These are phyloP conservation scores for Candida jianshihensis DNA, from an alignment of 805 yeast species.

Conservation along the genomic window DNA sequence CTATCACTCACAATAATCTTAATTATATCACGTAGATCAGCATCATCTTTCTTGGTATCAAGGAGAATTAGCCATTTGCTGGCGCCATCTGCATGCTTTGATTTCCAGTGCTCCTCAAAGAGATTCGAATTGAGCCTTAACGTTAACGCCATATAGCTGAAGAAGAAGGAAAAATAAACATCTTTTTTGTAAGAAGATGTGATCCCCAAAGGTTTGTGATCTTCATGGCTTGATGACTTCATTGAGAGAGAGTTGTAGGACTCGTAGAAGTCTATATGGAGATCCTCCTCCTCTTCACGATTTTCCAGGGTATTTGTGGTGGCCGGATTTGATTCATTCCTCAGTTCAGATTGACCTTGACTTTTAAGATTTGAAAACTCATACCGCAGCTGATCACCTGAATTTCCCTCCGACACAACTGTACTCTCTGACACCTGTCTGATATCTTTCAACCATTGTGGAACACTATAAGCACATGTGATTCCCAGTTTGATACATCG, in stretches of 20 bases:
- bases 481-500: neutral
- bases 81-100: conserved; percentile 1
- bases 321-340: no score
- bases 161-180: conserved; percentile 1
- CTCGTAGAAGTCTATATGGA: conserved; percentile 1
- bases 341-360: no score
- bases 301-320: no score
- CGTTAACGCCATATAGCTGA: neutral
- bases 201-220: conserved; percentile 1
- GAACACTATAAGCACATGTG: neutral
- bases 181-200: neutral
- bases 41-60: neutral
- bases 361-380: neutral
- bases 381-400: neutral
- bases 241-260: conserved; percentile 1
- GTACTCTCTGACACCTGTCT: neutral
- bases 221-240: conserved; percentile 3
- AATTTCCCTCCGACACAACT: neutral
- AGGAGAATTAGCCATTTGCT: conserved; percentile 1
- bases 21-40: neutral
- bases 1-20: neutral
- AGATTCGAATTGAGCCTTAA: neutral
- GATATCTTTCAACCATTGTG: neutral
- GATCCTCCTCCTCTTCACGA: neutral
- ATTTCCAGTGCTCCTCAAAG: neutral